Base-by-base conservation (phyloP, 2,329 filamentous ascomycete species). In the Diplodia scrobiculata region DNA sequence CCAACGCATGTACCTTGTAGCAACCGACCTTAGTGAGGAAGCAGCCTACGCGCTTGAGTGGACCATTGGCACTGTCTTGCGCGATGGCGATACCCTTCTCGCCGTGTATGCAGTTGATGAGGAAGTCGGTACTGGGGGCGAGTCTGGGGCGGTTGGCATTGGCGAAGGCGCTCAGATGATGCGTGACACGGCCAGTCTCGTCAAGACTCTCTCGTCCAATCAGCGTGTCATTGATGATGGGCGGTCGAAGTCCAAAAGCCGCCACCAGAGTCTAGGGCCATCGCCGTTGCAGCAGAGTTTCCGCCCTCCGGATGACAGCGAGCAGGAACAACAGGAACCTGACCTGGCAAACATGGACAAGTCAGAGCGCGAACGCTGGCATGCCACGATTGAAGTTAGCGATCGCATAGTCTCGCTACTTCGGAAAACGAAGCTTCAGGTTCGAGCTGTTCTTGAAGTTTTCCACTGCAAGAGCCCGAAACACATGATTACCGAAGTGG, bases 401-500 rank as follows among this genome's bases (percentile, higher is more conserved):
- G 87, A 94, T 66, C 87, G 90, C 38, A 91, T 96, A 64, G 86
- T 95, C n/a, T 90, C 89, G 70, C 81, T 98, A 53, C 80, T 99
- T 67, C 86, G 94, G 68, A 97, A 96, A 83, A 99, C 95, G 0
- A 87, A 91, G 69, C 82, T 99, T 67, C 94, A 99, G 76, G 93
- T 97, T 58, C 88, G 92, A 67, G 91, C 97, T 55, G 92, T 97
- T 60, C 89, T 99, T 38, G 95, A 99, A 79, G 94, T 98, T 32
- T 89, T 99, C 70, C 95, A 98, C 79, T 98, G 95, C 88, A 98
- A 97, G 83, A 97, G 91, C 73, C 92, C 95, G 3, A 94, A 95
- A 77, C 93, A 97, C 76, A 85, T 98, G 81, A 92, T 99, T 69
- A 96, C 92, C 0, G 95, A 98, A 81, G 92, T 97, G 71, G 85